A percentile compares a stretch with the other conserved stretches of the same genome.
These are phyloP conservation scores for Aspergillus vadensis DNA, from an alignment of 2,329 filamentous ascomycete genomes.

Conservation along the genomic window DNA sequence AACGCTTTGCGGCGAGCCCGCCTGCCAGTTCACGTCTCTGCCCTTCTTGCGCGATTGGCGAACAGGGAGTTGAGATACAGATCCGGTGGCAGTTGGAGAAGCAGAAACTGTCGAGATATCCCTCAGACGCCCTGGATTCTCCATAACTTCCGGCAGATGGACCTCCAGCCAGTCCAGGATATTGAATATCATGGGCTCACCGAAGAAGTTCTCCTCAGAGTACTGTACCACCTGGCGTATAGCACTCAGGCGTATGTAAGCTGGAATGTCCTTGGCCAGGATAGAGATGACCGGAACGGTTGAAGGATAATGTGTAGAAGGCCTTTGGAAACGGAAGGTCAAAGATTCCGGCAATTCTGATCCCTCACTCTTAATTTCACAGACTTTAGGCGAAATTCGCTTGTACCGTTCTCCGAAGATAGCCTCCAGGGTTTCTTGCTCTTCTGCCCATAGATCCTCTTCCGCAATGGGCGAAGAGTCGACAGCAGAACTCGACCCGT, in stretches of 20 bases:
- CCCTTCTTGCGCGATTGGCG: conserved; percentile 47
- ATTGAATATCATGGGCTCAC: conserved; percentile 89
- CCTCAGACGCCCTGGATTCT: conserved; percentile 77
- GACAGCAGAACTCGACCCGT: conserved; percentile 35
- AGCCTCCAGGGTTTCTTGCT: conserved; percentile 78
- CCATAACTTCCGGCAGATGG: conserved; percentile 77
- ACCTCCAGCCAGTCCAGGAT: conserved; percentile 90
- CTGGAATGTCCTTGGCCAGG: conserved; percentile 69
- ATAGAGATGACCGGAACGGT: conserved; percentile 70
- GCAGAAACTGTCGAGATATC: conserved; percentile 81
- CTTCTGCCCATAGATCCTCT: conserved; percentile 74
- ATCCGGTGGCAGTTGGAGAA: conserved; percentile 31
- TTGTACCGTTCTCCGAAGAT: conserved; percentile 78
- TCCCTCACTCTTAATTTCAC: conserved; percentile 67
- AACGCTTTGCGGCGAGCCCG: conserved; percentile 60
- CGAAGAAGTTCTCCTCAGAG: conserved; percentile 69
- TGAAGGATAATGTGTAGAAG: conserved; percentile 70
- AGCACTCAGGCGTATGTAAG: conserved; percentile 90
- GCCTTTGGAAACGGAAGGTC: conserved; percentile 67
- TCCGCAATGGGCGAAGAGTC: conserved; percentile 34
- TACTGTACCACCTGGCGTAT: conserved; percentile 74
- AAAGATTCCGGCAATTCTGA: conserved; percentile 48
- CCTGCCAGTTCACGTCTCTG: conserved; percentile 65
- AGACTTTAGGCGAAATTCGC: conserved; percentile 62
- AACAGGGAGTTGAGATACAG: conserved; percentile 27